Conservation (phyloP, 2,329 filamentous ascomycete species). For the Hymenoscyphus repandus region DNA sequence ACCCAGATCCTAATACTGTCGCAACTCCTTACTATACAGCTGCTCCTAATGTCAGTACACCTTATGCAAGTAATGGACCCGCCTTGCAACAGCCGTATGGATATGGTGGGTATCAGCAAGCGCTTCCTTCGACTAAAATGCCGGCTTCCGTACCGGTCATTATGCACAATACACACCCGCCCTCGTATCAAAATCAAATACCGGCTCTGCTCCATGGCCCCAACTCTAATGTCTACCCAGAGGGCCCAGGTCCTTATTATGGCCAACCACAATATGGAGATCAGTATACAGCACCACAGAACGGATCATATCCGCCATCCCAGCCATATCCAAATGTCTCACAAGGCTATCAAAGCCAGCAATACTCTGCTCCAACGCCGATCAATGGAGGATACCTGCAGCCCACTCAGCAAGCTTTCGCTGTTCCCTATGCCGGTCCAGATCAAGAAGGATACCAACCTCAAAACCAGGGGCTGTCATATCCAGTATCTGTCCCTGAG, state of each 20-base stretch:
- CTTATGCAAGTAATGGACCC: slow-evolving; percentile 29
- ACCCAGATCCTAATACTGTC: slow-evolving; percentile 47
- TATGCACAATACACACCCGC: slow-evolving; percentile 7
- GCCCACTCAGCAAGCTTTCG: slow-evolving; percentile 23
- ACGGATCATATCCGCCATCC: slow-evolving; percentile 27
- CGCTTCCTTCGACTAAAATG: slow-evolving; percentile 19
- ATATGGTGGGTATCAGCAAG: slow-evolving; percentile 30
- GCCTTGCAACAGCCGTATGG: slow-evolving; percentile 31
- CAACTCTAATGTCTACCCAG: slow-evolving; percentile 26
- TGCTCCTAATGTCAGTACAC: slow-evolving; percentile 29
- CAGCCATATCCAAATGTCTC: slow-evolving; percentile 23
- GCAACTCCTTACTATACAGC: slow-evolving; percentile 32
- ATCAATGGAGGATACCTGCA: slow-evolving; percentile 22
- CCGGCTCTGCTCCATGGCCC: slow-evolving; percentile 15
- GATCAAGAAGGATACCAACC: slow-evolving; percentile 17
- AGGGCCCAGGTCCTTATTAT: slow-evolving; percentile 31
- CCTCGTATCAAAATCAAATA: not conserved
- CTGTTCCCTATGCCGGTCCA: slow-evolving; percentile 17
- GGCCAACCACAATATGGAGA: slow-evolving; percentile 31
- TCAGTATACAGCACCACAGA: slow-evolving; percentile 28
- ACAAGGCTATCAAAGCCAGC: slow-evolving; percentile 21
- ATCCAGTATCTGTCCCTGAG: slow-evolving; percentile 16
- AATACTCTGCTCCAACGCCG: slow-evolving; percentile 23
- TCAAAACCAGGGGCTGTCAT: slow-evolving; percentile 16
- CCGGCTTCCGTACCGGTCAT: slow-evolving; percentile 13